Conservation (phyloP, 768 basidiomycete genomes). For the Gyrodon lividus region DNA sequence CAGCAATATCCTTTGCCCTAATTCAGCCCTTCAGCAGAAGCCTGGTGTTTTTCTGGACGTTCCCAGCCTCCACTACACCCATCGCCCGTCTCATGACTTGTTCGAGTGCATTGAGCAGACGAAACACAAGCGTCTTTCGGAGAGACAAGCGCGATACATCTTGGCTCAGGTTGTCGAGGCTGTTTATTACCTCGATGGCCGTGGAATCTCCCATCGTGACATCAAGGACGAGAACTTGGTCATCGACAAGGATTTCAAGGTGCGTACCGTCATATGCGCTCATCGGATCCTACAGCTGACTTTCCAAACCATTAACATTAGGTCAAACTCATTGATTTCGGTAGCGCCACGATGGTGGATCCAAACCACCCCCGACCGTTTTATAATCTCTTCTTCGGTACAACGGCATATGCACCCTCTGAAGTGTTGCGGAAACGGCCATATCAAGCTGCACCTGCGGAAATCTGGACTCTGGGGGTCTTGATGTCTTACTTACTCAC, state of each 20-base stretch:
- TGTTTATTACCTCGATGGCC: slow-evolving; percentile 74
- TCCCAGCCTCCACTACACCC: slow-evolving; percentile 47
- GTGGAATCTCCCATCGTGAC: slow-evolving; percentile 91
- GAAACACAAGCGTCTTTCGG: slow-evolving; percentile 73
- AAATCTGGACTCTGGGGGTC: slow-evolving; percentile 95
- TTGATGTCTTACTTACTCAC: slow-evolving; percentile 93
- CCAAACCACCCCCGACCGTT: slow-evolving; percentile 59
- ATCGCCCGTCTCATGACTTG: slow-evolving; percentile 85
- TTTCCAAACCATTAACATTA: slow-evolving; percentile 34
- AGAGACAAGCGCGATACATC: slow-evolving; percentile 76
- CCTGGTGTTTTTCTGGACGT: slow-evolving; percentile 11
- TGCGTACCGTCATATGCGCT: slow-evolving; percentile 24
- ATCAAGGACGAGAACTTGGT: slow-evolving; percentile 97
- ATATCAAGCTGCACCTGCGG: slow-evolving; percentile 92
- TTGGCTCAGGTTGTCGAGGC: slow-evolving; percentile 88
- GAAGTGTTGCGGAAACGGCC: slow-evolving; percentile 87
- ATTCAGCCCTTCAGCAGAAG: slow-evolving; percentile 12
- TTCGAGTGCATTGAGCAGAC: slow-evolving; percentile 95
- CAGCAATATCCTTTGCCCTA: slow-evolving; percentile 8
- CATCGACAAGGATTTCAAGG: slow-evolving; percentile 71
- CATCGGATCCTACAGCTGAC: slow-evolving; percentile 10
- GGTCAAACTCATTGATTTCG: slow-evolving; percentile 97
- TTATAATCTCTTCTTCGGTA: slow-evolving; percentile 85
- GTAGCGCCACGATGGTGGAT: slow-evolving; percentile 79
- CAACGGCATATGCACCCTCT: slow-evolving; percentile 92